phyloP scores from a whole-genome alignment of 192 early-diverging fungal genomes.

The Entophlyctis helioformis region DNA sequence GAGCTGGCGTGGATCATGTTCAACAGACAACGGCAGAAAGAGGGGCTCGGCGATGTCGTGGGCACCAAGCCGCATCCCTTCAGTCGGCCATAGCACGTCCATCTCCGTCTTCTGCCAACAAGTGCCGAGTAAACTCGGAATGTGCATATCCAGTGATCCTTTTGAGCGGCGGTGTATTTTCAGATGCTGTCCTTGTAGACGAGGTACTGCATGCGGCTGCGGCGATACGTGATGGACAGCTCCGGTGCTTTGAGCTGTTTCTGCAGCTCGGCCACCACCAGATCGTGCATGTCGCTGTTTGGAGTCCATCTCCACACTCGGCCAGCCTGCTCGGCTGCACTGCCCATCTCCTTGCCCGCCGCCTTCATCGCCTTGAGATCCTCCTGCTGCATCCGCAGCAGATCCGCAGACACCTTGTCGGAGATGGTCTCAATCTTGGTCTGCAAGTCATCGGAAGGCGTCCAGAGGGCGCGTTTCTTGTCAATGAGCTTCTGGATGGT shows the following conservation, averaged over 20 bases:
- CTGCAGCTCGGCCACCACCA: constrained; percentile 25
- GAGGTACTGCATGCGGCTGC: constrained; percentile 23
- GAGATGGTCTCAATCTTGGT: constrained; percentile 2
- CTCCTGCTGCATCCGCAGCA: not conserved
- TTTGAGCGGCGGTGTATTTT: too few species aligned
- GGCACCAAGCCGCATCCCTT: too few species aligned
- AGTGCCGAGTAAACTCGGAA: too few species aligned
- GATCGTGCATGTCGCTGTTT: constrained; percentile 30
- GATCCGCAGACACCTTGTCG: constrained; percentile 14
- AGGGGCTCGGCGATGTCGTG: too few species aligned
- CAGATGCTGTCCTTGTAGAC: constrained; percentile 9
- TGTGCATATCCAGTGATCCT: too few species aligned
- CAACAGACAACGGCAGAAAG: too few species aligned
- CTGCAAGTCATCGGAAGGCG: constrained; percentile 13
- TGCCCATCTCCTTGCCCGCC: too few species aligned
- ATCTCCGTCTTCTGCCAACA: too few species aligned
- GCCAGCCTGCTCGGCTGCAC: too few species aligned
- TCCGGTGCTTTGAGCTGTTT: constrained; percentile 24
- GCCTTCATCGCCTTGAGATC: not conserved
- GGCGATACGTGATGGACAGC: constrained; percentile 21
- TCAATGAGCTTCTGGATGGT: constrained; percentile 22
- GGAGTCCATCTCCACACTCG: constrained; percentile 20
- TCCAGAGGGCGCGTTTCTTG: constrained; percentile 17
- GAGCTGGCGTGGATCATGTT: too few species aligned
- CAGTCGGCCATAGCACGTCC: too few species aligned